Evolutionary conservation across 169 alveolate genomes (phyloP), one percentile per base, ranked within the genome.

Genomic region (Ichthyophthirius multifiliis): DNA sequence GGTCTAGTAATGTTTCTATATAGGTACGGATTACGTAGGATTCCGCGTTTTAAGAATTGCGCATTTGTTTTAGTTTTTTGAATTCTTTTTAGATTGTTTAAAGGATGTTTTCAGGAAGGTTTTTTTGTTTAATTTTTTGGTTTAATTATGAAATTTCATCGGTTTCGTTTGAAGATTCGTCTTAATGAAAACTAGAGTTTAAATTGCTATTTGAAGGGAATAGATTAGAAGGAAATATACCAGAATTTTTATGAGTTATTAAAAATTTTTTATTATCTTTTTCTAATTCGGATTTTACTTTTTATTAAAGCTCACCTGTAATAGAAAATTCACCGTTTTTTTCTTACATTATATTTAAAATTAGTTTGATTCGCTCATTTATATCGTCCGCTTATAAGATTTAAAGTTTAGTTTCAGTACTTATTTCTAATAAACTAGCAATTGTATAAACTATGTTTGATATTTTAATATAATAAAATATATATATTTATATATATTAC

Each of bases 21-120:
- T 92, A 92, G 64, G 87, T 92, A 1, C 83, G 43, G 4, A 85
- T 80, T 4, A 89, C 92, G 65, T 85, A 86, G 32, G 83, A 85
- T 35, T 92, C 96, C 10, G 84, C 80, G 37, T 84, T 78, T 20
- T 46, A 27, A 1, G n/a, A n/a, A n/a, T n/a, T n/a, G n/a, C n/a
- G n/a, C n/a, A n/a, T n/a, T n/a, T n/a, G n/a, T n/a, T n/a, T n/a
- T n/a, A n/a, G n/a, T n/a, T n/a, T n/a, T n/a, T n/a, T n/a, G n/a
- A n/a, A n/a, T n/a, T n/a, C n/a, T n/a, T n/a, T n/a, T n/a, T n/a
- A n/a, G n/a, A 35, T 30, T 37, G 74, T 47, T 13, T 6, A 10
- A 6, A 27, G 27, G 37, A 37, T 44, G 13, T n/a, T 39, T 45
- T 81, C 82, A 12, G 86, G 86, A 6, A 81, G 62, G n/a, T 81